Base-by-base conservation (phyloP, 345 rosid species). In the Euphorbia tirucalli region DNA sequence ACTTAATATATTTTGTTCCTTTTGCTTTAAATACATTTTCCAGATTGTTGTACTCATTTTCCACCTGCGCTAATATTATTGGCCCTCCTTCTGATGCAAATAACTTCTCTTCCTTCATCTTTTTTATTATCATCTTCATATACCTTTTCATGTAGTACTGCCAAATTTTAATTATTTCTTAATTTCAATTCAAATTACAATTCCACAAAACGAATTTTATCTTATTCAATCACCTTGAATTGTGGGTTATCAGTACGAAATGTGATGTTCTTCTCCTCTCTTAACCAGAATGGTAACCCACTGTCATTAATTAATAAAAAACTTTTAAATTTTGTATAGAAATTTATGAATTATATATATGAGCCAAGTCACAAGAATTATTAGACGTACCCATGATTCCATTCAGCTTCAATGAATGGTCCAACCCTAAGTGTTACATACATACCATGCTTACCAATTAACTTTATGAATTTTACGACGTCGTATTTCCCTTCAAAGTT, bases 341-440 rank as follows among this genome's bases (percentile, higher is more conserved):
- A n/a, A n/a, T n/a, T n/a, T n/a, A n/a, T n/a, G n/a, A n/a, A n/a
- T n/a, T n/a, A n/a, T n/a, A n/a, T n/a, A n/a, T n/a, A n/a, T n/a
- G n/a, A n/a, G n/a, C n/a, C n/a, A n/a, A n/a, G n/a, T n/a, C n/a
- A n/a, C n/a, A n/a, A n/a, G n/a, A n/a, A n/a, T n/a, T n/a, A n/a
- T n/a, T 2, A 61, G 77, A 65, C 22, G 35, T 88, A 94, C 98
- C 98, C 99, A 46, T 95, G 93, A 78, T 83, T 95, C 97, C 98
- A 95, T 83, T 95, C 99, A 69, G 93, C 99, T 66, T 95, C 93
- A 63, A 95, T 83, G 81, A 92, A 95, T 2, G 99, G 98, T 37
- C 99, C 99, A 75, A 90, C 71, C 78, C 98, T 78, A 31, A 95
- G 78, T 49, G 81, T 85, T 48, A 70, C 93, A 69, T 78, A 88